Evolutionary conservation across 176 grass and related monocot species (phyloP).

Genomic region (Neostapfia colusana): DNA sequence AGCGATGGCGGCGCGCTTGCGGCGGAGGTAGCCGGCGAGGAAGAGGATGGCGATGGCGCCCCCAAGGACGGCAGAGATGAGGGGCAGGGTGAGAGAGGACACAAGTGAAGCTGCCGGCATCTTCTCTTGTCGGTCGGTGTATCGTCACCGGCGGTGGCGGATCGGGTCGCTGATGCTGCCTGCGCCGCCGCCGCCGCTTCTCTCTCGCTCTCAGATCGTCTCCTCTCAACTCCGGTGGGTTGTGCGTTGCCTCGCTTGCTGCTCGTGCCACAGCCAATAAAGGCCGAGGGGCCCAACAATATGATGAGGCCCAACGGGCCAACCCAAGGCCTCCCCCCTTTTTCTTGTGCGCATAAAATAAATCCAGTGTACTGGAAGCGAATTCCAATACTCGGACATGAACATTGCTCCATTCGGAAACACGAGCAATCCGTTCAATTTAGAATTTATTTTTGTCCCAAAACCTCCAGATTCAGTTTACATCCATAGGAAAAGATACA

Average conservation of each 20-base stretch:
- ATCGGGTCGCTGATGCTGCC: not conserved
- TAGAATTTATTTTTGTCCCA: not conserved
- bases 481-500: not conserved
- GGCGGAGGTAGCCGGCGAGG: constrained; percentile 76
- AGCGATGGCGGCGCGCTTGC: constrained; percentile 73
- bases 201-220: not conserved
- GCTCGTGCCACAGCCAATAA: too few relatives aligned
- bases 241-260: too few relatives aligned
- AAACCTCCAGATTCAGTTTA: not conserved
- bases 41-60: constrained; percentile 75
- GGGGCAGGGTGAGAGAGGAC: constrained; percentile 57
- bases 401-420: not conserved
- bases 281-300: too few relatives aligned
- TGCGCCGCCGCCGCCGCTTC: not conserved
- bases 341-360: too few relatives aligned
- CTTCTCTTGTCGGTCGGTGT: not conserved
- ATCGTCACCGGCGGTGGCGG: not conserved
- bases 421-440: not conserved
- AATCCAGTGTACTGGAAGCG: too few relatives aligned
- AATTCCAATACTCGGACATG: too few relatives aligned
- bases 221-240: not conserved
- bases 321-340: too few relatives aligned
- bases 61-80: constrained; percentile 66
- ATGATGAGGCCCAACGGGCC: too few relatives aligned
- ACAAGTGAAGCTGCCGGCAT: constrained; percentile 6